Evolutionary conservation across 495 filamentous ascomycete species (phyloP), one percentile per base, ranked within the genome.

Genomic region (Lepraria neglecta): DNA sequence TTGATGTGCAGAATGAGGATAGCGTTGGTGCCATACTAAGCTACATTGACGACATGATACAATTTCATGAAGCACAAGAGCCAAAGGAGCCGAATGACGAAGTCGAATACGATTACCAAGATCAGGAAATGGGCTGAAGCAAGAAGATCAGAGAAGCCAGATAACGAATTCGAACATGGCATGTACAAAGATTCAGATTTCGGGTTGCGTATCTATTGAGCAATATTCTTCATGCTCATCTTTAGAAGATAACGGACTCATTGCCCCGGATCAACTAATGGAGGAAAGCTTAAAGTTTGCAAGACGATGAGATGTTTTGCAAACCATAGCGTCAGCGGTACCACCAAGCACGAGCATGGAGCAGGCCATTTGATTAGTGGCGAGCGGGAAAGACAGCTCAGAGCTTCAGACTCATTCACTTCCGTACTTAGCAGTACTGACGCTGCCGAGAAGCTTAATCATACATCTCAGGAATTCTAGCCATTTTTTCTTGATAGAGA

Each of bases 21-120:
- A 97, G 92, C 70, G 88, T 98, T 10, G 85, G 82, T 4, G 84
- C 85, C 9, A 85, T 97, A n/a, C 71, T 98, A 63, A 97, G 92
- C 77, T 92, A 97, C 68, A 96, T 98, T 65, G 94, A 98, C 63
- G 92, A 98, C 77, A 87, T 88, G 6, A 92, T 96, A 64, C 95
- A 97, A 65, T 98, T 83, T 73, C 91, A 96, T 69, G 94, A 98
- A 67, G 91, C 94, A 14, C 94, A 97, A 70, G 94, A 98, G 70
- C 94, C 94, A 1, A 83, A 80, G 68, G 95, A 96, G 70, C 83
- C 92, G 24, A 82, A 82, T 21, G 92, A 96, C 58, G 86, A 87
- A 51, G 80, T 89, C 52, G 82, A 86, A n/a, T 79, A 81, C 43
- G 85, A 90, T 31, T 84, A 80, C 48, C 78, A 81, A 56, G 84